Evolutionary conservation across 2,329 filamentous ascomycete species (phyloP).

Genomic region (Trichoderma gracile): DNA sequence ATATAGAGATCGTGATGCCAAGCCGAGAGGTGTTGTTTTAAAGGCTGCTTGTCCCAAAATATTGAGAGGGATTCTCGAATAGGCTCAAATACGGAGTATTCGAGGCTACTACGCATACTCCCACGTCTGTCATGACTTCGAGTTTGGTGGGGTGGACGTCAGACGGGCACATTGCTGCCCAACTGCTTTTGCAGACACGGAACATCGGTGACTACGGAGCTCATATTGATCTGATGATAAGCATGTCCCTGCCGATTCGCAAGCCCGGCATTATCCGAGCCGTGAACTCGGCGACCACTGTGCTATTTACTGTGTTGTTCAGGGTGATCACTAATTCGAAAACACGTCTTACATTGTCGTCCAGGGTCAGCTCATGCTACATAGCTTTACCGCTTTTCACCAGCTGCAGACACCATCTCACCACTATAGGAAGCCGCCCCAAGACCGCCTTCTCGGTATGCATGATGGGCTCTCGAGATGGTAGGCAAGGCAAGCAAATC

Average conservation of each 20-base stretch:
- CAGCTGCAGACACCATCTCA: background rate
- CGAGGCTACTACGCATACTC: too few relatives aligned
- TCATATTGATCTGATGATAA: too few relatives aligned
- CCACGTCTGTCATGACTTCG: too few relatives aligned
- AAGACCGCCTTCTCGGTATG: background rate
- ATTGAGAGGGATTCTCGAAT: too few relatives aligned
- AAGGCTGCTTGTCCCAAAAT: too few relatives aligned
- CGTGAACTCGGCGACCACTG: background rate
- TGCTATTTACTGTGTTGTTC: background rate
- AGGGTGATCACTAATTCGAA: background rate
- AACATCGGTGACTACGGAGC: background rate
- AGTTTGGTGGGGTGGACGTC: too few relatives aligned
- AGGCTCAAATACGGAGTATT: too few relatives aligned
- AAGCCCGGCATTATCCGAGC: background rate
- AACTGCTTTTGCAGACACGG: too few relatives aligned
- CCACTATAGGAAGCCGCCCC: background rate
- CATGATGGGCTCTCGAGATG: background rate
- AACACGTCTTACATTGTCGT: background rate
- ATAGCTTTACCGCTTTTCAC: background rate
- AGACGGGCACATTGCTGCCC: too few relatives aligned
- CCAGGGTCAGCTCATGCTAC: background rate
- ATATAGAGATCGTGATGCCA: too few relatives aligned
- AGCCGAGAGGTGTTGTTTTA: too few relatives aligned
- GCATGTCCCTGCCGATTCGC: background rate
- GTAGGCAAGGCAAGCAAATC: conserved; percentile 7